Evolutionary conservation across 2,329 filamentous ascomycete genomes (phyloP), one percentile per base, ranked within the genome.

Genomic region (Talaromyces rugulosus): DNA sequence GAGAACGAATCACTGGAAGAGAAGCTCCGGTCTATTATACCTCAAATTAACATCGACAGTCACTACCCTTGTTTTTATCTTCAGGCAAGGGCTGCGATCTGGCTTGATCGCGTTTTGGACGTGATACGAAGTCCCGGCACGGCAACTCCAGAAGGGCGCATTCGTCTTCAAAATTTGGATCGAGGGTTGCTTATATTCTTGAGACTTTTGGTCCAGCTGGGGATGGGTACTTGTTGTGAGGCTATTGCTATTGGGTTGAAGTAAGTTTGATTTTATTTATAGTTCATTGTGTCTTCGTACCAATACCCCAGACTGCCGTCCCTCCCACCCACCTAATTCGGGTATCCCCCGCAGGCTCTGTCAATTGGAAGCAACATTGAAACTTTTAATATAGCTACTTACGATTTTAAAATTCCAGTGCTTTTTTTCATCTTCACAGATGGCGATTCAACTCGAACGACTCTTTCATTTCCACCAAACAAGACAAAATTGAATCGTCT

Each of bases 11-110:
- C 18, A 4, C 60, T 61, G 6, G 28, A n/a, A 54, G 7, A 16
- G 34, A 47, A 61, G 28, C 27, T 61, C 3, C 23, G 53, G n/a
- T 58, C 33, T 9, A 14, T 31, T 4, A 54, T 44, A 23, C 9
- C 44, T 12, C 40, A 61, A 36, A 27, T 61, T 18, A 53, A 6
- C n/a, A 4, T 28, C 6, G 60, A 61, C 36, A 6, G n/a, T 1
- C 60, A 61, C 28, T 61, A 61, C 9, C 30, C 53, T 6, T 33
- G 47, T 4, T 61, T 57, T 27, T 56, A 61, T 36, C 60, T 61
- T 6, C 60, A 61, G 23, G 60, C 60, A 44, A 61, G 60, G 58
- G 54, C 60, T 57, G 60, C 60, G 28, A 18, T 61, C 11, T 61
- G 60, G 60, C 16, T 61, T 14, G 60, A 61, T 12, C n/a, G 52